phyloP scores from a whole-genome alignment of 257 asterid species.

The Primulina huaijiensis region DNA sequence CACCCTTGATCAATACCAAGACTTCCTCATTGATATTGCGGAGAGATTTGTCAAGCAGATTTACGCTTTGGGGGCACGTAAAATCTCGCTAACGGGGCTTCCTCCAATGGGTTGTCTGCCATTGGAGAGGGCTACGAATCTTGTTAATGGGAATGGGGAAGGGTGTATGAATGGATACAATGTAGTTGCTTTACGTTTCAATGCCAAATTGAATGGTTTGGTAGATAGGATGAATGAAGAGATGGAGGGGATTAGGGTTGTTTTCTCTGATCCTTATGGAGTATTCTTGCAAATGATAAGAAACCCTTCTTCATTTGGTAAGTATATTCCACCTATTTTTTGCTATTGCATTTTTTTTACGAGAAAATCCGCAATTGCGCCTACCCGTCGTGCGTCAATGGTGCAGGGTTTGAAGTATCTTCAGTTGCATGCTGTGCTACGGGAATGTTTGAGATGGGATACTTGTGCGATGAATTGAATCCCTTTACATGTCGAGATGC shows the following conservation, averaged over 20 bases:
- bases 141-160: constrained; percentile 57
- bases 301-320: constrained; percentile 63
- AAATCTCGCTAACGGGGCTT: constrained; percentile 61
- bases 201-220: constrained; percentile 43
- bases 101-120: constrained; percentile 98
- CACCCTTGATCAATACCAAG: constrained; percentile 62
- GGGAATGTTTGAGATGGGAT: constrained; percentile 93
- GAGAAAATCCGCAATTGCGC: too few relatives aligned
- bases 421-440: constrained; percentile 77
- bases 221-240: constrained; percentile 49
- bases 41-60: constrained; percentile 52
- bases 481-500: constrained; percentile 90
- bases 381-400: too few relatives aligned
- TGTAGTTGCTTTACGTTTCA: constrained; percentile 50
- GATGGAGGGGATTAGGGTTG: constrained; percentile 53
- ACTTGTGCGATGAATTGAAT: constrained; percentile 53
- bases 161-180: constrained; percentile 68
- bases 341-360: too few relatives aligned
- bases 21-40: constrained; percentile 38
- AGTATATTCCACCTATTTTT: constrained; percentile 10
- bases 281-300: constrained; percentile 44
- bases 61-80: constrained; percentile 63
- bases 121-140: constrained; percentile 68
- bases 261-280: constrained; percentile 56
- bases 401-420: constrained; percentile 63